Conservation (phyloP, 768 basidiomycete genomes). For the Mycena crocata region DNA sequence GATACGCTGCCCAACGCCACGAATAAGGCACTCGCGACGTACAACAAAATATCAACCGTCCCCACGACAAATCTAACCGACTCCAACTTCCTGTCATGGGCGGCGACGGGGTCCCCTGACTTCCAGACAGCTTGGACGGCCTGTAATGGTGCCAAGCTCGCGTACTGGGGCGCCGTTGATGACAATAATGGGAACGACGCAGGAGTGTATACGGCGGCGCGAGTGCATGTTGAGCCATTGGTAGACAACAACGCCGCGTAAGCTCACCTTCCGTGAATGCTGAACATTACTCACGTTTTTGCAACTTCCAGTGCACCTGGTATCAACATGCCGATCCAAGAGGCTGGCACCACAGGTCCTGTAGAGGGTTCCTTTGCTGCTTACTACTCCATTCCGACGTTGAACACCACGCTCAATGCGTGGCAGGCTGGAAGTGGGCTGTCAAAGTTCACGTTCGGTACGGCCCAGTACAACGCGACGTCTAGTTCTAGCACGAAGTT, state of each 20-base stretch:
- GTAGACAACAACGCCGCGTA: not conserved
- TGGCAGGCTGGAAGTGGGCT: conserved; percentile 1
- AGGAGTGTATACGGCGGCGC: not conserved
- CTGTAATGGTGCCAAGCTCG: not conserved
- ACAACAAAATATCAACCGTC: not conserved
- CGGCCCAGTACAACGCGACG: not conserved
- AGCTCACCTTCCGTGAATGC: too few species aligned
- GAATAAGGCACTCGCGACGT: not conserved
- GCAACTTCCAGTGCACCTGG: not conserved
- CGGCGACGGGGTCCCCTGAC: not conserved
- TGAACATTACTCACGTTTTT: too few species aligned
- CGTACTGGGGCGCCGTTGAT: not conserved
- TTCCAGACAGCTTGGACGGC: not conserved
- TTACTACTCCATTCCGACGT: not conserved
- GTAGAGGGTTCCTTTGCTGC: not conserved
- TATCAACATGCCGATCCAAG: conserved; percentile 5
- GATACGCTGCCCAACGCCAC: not conserved
- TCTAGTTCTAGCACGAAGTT: not conserved
- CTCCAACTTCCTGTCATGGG: not conserved
- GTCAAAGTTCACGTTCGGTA: not conserved
- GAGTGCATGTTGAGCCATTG: not conserved
- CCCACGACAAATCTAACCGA: not conserved
- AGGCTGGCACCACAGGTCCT: not conserved
- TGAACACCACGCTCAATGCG: not conserved
- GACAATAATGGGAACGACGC: not conserved